Evolutionary conservation across 169 alveolate species (phyloP), one percentile per base, ranked within the genome.

Genomic region (Besnoitia besnoiti): DNA sequence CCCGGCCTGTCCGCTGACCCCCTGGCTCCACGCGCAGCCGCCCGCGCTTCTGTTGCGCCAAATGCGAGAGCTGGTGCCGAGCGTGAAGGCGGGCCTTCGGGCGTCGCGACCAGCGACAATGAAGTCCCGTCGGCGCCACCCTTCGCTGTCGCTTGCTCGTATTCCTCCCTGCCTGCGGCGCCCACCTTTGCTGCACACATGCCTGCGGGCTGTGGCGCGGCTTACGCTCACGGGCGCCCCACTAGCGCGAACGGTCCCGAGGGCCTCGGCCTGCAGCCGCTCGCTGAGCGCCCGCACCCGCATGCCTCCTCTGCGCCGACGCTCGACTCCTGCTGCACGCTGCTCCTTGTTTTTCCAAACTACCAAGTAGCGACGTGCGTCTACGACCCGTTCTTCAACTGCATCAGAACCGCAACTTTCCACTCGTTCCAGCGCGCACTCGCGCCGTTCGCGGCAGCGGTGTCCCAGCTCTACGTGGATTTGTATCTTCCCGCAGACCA

Each of bases 301-400:
- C 7, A 21, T n/a, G 7, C 3, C 30, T 16, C 67, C 33, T 55
- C 30, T n/a, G 7, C 30, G 12, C 30, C 67, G 3, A 19, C n/a
- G 3, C 3, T n/a, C 27, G 67, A 16, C 12, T 3, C 40, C 8
- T 77, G 87, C 87, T 40, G 61, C 49, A 5, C 49, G 33, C 59
- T 77, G 30, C 87, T 77, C 40, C 59, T 77, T 39, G 40, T 77
- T 55, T 77, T 77, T 21, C 87, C 87, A 0, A 37, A 77, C 40
- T 77, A 77, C 40, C 40, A 39, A 27, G 50, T 77, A n/a, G 55
- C 55, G 4, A 42, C 55, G 59, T 77, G 87, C 21, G 40, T 24
- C 87, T 77, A 40, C 59, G 87, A 77, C 47, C 59, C 55, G 12
- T 24, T 40, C 87, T 37, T 77, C 37, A 77, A 77, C 87, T 1